phyloP scores from a whole-genome alignment of 2,329 filamentous ascomycete genomes.

The Periglandula ipomoeae region DNA sequence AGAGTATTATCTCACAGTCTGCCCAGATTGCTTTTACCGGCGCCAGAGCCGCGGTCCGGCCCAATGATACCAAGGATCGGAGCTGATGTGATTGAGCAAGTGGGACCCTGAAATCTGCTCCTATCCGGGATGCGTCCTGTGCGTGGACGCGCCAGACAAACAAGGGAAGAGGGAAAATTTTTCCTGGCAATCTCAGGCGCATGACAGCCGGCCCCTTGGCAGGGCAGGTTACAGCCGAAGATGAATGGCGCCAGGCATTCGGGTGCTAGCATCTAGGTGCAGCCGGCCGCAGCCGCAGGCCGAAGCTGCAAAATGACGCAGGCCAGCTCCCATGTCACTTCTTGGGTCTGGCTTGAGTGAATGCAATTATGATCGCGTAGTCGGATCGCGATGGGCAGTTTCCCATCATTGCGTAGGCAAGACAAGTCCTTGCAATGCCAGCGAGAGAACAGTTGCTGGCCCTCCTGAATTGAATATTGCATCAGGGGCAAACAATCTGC shows the following conservation, averaged over 20 bases:
- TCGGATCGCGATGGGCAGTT: no score
- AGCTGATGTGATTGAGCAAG: background rate
- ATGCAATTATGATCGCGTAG: no score
- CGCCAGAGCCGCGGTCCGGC: background rate
- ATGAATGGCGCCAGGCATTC: slow-evolving; percentile 1
- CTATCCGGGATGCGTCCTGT: background rate
- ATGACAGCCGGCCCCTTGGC: background rate
- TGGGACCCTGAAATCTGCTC: slow-evolving; percentile 1
- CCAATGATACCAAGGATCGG: background rate
- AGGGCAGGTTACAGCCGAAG: background rate
- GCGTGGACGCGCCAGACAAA: background rate
- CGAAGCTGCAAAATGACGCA: slow-evolving; percentile 3
- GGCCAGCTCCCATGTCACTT: background rate
- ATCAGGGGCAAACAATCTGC: no score
- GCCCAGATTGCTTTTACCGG: background rate
- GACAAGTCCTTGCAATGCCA: no score
- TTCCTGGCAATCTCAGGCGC: background rate
- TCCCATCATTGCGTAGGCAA: background rate
- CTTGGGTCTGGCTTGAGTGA: no score
- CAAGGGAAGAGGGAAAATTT: slow-evolving; percentile 1
- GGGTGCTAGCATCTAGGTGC: background rate
- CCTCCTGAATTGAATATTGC: no score
- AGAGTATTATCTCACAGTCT: no score
- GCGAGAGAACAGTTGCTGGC: no score
- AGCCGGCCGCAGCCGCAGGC: slow-evolving; percentile 1